Percentiles rank a stretch among this genome's conserved stretches.
phyloP scores from a whole-genome alignment of 805 yeast species.

The Suhomyces sp. region DNA sequence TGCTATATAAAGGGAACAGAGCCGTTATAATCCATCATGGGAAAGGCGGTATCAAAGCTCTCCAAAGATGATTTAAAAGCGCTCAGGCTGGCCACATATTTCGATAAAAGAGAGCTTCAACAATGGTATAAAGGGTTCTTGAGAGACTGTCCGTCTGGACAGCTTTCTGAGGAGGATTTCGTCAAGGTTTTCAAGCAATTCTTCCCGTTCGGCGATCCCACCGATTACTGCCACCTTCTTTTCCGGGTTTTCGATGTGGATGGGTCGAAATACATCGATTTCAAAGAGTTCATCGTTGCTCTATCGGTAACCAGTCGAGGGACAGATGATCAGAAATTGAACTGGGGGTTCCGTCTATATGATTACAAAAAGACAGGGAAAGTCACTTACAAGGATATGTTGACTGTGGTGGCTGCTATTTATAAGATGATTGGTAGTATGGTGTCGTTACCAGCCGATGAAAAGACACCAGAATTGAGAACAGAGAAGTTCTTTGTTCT shows the following conservation, averaged over 20 bases:
- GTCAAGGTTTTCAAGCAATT: conserved; percentile 91
- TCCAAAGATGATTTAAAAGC: conserved; percentile 86
- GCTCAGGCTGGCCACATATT: conserved; percentile 81
- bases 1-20: too few relatives aligned
- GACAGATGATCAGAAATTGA: conserved; percentile 74
- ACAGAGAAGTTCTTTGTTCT: conserved; percentile 75
- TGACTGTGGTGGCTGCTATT: conserved; percentile 75
- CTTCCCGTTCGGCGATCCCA: conserved; percentile 97
- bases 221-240: conserved; percentile 83
- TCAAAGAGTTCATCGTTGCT: conserved; percentile 88
- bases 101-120: conserved; percentile 90
- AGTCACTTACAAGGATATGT: conserved; percentile 74
- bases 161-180: conserved; percentile 81
- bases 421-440: conserved; percentile 95
- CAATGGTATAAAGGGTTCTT: conserved; percentile 98
- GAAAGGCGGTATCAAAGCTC: conserved; percentile 89
- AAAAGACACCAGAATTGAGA: conserved; percentile 85
- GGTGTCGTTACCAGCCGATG: conserved; percentile 87
- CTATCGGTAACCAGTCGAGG: conserved; percentile 87
- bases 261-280: conserved; percentile 77
- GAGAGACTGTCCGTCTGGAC: conserved; percentile 92
- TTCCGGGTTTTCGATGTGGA: conserved; percentile 88
- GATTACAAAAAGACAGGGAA: conserved; percentile 80
- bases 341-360: conserved; percentile 87
- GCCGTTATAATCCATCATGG: too few relatives aligned